Percentiles rank a stretch among this genome's conserved stretches.
Evolutionary conservation across 2,329 filamentous ascomycete species (phyloP).

Genomic region (Fusarium liriodendri): DNA sequence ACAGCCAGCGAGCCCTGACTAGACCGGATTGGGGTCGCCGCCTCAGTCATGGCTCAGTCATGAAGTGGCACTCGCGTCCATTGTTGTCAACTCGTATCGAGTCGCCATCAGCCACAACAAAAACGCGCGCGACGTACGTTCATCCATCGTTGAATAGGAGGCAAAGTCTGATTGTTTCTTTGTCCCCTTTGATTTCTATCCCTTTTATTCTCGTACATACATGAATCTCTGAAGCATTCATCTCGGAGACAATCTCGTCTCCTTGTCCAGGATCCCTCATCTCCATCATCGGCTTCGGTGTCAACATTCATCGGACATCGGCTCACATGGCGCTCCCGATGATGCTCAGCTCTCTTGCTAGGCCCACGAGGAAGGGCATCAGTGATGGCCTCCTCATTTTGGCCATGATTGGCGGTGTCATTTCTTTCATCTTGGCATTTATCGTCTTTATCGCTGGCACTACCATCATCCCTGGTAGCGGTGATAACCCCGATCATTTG

Average conservation of each 20-base stretch:
- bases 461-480: slow-evolving; percentile 23
- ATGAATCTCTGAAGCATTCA: background rate
- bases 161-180: slow-evolving; percentile 7
- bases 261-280: background rate
- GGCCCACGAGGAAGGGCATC: slow-evolving; percentile 29
- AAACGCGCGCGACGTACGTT: slow-evolving; percentile 6
- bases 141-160: slow-evolving; percentile 14
- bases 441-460: slow-evolving; percentile 41
- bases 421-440: slow-evolving; percentile 31
- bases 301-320: slow-evolving; percentile 9
- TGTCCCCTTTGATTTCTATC: slow-evolving; percentile 3
- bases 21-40: slow-evolving; percentile 21
- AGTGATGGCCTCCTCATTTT: slow-evolving; percentile 29
- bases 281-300: slow-evolving; percentile 18
- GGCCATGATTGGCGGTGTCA: slow-evolving; percentile 36
- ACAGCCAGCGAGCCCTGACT: slow-evolving; percentile 2
- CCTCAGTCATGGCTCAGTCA: slow-evolving; percentile 3
- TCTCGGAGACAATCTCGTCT: background rate
- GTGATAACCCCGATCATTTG: slow-evolving; percentile 21
- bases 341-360: slow-evolving; percentile 30
- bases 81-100: slow-evolving; percentile 33
- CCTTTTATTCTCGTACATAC: background rate
- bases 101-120: slow-evolving; percentile 13
- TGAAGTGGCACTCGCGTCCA: slow-evolving; percentile 4
- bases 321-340: slow-evolving; percentile 9